Evolutionary conservation across 768 basidiomycete species (phyloP).

Genomic region (Hypholoma sublateritium): DNA sequence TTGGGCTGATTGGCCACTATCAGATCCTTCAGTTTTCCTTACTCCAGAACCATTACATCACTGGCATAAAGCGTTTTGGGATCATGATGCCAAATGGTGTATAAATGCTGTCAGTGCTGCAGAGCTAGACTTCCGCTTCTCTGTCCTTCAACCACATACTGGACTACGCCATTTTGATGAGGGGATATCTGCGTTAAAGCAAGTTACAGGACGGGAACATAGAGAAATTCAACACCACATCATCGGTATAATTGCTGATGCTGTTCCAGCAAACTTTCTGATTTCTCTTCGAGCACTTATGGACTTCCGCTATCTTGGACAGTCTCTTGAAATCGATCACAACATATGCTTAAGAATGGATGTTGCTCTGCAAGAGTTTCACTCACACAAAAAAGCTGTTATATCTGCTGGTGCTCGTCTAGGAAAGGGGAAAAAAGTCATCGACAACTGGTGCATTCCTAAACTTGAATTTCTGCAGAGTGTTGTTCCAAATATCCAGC

Average conservation of each 20-base stretch:
- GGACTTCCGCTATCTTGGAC: neutral
- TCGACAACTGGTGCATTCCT: slow-evolving; percentile 34
- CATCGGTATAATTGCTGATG: neutral
- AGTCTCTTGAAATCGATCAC: neutral
- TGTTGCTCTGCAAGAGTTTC: neutral
- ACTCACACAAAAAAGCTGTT: neutral
- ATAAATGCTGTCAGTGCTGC: slow-evolving; percentile 18
- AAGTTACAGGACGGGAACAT: neutral
- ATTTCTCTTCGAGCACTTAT: neutral
- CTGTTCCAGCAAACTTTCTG: neutral
- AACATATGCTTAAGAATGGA: neutral
- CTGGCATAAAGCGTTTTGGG: slow-evolving; percentile 28
- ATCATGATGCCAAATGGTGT: slow-evolving; percentile 36
- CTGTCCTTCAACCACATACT: slow-evolving; percentile 23
- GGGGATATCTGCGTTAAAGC: neutral
- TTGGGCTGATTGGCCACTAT: slow-evolving; percentile 30
- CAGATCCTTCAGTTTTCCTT: slow-evolving; percentile 28
- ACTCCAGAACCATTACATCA: slow-evolving; percentile 34
- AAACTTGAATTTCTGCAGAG: slow-evolving; percentile 37
- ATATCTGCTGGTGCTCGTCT: slow-evolving; percentile 12
- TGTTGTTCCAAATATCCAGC: slow-evolving; percentile 20
- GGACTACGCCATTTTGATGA: neutral
- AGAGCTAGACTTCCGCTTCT: slow-evolving; percentile 33
- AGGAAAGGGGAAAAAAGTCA: slow-evolving; percentile 21
- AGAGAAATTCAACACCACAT: neutral